Evolutionary conservation across 768 basidiomycete species (phyloP).

Genomic region (Mycena amicta): DNA sequence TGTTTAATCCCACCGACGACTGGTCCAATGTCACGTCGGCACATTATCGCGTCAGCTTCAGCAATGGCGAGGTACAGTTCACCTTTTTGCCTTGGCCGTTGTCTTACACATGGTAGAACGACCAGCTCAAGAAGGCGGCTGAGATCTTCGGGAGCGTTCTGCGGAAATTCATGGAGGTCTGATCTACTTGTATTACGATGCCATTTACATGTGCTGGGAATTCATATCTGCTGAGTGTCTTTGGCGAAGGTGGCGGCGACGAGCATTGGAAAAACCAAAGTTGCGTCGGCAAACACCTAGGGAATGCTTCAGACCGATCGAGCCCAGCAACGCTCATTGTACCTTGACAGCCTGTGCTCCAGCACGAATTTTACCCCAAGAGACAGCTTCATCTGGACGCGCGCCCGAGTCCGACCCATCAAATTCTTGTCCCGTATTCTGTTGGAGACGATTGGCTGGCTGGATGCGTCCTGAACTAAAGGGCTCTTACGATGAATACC

Average conservation of each 20-base stretch:
- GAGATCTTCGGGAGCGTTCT: constrained; percentile 48
- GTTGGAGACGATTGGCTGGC: constrained; percentile 18
- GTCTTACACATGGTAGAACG: constrained; percentile 26
- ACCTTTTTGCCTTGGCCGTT: not conserved
- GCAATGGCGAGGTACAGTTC: constrained; percentile 49
- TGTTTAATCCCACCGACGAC: constrained; percentile 42
- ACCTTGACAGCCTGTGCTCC: constrained; percentile 85
- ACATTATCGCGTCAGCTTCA: constrained; percentile 62
- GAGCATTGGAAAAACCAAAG: constrained; percentile 91
- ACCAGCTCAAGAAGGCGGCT: constrained; percentile 49
- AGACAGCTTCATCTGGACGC: constrained; percentile 94
- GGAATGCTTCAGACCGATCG: no score
- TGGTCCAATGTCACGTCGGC: constrained; percentile 32
- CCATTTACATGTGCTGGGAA: constrained; percentile 2
- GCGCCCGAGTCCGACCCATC: constrained; percentile 98
- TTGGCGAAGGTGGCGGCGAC: constrained; percentile 93
- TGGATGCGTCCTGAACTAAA: not conserved
- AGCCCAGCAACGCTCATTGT: constrained; percentile 16
- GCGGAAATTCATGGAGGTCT: constrained; percentile 41
- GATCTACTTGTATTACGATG: constrained; percentile 4
- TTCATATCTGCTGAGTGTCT: constrained; percentile 26
- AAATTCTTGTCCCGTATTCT: constrained; percentile 99
- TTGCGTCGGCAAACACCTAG: constrained; percentile 93
- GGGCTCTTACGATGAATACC: constrained; percentile 78
- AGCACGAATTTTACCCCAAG: constrained; percentile 97